Conservation (phyloP, 202 grass and related monocot genomes). For the Musa balbisiana region DNA sequence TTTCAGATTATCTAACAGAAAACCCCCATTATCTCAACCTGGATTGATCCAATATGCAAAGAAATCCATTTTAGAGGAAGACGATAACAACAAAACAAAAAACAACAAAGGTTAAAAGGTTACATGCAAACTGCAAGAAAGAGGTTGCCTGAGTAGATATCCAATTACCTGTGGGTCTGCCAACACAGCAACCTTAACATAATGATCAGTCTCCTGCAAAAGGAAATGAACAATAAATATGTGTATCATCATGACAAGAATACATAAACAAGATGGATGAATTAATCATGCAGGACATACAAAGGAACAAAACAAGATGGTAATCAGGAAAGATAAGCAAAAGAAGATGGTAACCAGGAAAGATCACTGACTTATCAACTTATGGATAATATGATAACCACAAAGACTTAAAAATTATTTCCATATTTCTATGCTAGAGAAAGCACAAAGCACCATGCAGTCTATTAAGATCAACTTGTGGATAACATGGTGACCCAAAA, state of each 20-base stretch:
- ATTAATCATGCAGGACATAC: background rate
- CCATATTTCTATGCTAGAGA: no score
- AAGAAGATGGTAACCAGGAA: background rate
- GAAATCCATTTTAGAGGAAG: background rate
- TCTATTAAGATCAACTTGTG: no score
- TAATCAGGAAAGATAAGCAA: background rate
- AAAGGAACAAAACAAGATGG: background rate
- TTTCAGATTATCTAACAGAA: no score
- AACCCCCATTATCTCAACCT: background rate
- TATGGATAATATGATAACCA: background rate
- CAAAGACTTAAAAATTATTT: no score
- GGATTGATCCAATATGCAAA: background rate
- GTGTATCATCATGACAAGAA: background rate
- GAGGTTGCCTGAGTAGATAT: background rate
- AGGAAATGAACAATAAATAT: conserved; percentile 19
- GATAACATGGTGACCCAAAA: no score
- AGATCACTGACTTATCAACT: background rate
- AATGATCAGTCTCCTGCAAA: conserved; percentile 32
- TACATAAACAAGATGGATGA: background rate
- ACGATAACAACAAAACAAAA: background rate
- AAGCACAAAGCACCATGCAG: no score
- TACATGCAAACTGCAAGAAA: background rate
- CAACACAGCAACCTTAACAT: conserved; percentile 69
- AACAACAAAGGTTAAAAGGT: background rate
- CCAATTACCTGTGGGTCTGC: conserved; percentile 76